Base-by-base conservation (phyloP, 345 rosid genomes). In the Sisymbrium altissimum region DNA sequence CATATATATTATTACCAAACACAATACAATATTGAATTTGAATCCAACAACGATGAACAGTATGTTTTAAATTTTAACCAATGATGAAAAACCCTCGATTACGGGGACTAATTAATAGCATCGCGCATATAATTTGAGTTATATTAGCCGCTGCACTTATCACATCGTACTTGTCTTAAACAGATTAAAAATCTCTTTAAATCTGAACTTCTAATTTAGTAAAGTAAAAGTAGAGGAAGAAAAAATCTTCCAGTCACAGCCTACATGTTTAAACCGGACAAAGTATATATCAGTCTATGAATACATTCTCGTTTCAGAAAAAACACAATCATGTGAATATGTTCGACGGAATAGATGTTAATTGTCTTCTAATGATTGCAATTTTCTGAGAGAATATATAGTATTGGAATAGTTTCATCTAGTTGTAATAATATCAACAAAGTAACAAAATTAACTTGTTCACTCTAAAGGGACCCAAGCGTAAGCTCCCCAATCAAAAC, bases 401-500 rank as follows among this genome's bases (percentile, higher is more conserved):
- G 12, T 49, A 25, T 23, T 11, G 17, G 33, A 52, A 33, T 33
- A 62, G 10, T 56, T 56, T 30, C 38, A 71, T 15, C 76, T 29
- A 62, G 63, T 64, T 33, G 45, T 54, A 39, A 17, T 17, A 73
- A 73, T 43, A 36, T 25, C 59, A 36, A 36, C 52, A 41, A 57
- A 56, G 66, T 38, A 48, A 74, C 61, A 66, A 74, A 36, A 57
- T 40, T 67, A 74, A 74, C 60, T 66, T 74, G 72, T 56, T 66
- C 11, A 17, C 52, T 38, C 66, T 12, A 35, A 56, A 66, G 25
- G 78, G 72, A 39, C 78, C 78, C 66, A 73, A 44, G 21, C 17
- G 50, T 12, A 64, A 52, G 13, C 23, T 56, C 33, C 54, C 9
- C 21, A 21, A 64, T 55, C 71, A 54, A 65, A 35, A 23, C 39